Evolutionary conservation across 2,329 filamentous ascomycete genomes (phyloP).

Genomic region (Verruconis gallopava): DNA sequence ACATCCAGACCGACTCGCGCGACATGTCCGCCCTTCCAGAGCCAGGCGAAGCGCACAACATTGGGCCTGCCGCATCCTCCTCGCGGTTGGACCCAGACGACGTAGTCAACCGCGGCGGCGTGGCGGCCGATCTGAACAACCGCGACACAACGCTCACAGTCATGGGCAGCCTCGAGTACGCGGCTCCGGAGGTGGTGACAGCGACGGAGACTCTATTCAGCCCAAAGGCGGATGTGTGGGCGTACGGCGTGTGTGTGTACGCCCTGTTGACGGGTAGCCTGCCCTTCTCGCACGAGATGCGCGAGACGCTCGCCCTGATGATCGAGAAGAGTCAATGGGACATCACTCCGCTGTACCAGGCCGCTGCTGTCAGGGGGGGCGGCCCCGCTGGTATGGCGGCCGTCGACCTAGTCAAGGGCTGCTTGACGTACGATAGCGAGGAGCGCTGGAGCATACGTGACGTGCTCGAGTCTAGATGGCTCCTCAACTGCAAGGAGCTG

Average conservation of each 20-base stretch:
- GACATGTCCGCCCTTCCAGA: slow-evolving; percentile 30
- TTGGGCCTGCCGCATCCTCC: slow-evolving; percentile 35
- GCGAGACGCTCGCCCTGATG: slow-evolving; percentile 44
- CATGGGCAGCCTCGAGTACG: slow-evolving; percentile 47
- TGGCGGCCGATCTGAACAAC: neutral
- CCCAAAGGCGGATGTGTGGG: slow-evolving; percentile 53
- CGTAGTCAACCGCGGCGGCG: neutral
- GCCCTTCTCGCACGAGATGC: slow-evolving; percentile 49
- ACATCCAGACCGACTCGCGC: slow-evolving; percentile 44
- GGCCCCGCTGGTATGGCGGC: slow-evolving; percentile 20
- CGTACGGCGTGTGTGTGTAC: slow-evolving; percentile 51
- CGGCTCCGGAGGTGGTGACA: slow-evolving; percentile 36
- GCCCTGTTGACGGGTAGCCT: slow-evolving; percentile 46
- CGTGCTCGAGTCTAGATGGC: slow-evolving; percentile 2
- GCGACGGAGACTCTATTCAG: slow-evolving; percentile 29
- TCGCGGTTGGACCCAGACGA: neutral
- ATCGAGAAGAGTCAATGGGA: slow-evolving; percentile 50
- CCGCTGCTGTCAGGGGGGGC: slow-evolving; percentile 24
- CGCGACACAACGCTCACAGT: slow-evolving; percentile 1
- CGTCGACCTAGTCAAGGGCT: slow-evolving; percentile 43
- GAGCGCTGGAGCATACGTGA: slow-evolving; percentile 17
- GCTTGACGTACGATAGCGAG: slow-evolving; percentile 43
- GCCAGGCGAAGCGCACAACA: slow-evolving; percentile 36
- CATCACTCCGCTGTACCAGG: slow-evolving; percentile 33
- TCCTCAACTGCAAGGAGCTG: slow-evolving; percentile 2